phyloP scores from a whole-genome alignment of 441 rosid species.

The Eruca vesicaria region DNA sequence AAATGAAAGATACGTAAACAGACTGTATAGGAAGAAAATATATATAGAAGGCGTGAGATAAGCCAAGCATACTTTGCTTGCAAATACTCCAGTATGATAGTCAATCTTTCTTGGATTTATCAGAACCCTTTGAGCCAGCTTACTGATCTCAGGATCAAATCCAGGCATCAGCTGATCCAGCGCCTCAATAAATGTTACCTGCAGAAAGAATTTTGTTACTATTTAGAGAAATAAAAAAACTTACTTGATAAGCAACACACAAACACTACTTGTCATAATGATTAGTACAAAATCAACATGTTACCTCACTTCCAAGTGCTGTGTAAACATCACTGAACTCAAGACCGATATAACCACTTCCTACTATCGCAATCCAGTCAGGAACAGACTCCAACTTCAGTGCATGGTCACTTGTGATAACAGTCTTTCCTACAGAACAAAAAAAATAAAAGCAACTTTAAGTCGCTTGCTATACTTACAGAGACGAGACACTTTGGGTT shows the following conservation, averaged over 20 bases:
- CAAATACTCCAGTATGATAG: slow-evolving; percentile 93
- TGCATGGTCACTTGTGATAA: slow-evolving; percentile 98
- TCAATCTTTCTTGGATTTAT: slow-evolving; percentile 94
- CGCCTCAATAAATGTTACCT: slow-evolving; percentile 97
- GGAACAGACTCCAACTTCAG: slow-evolving; percentile 92
- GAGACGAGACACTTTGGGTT: neutral
- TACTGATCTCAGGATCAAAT: slow-evolving; percentile 98
- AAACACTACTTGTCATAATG: neutral
- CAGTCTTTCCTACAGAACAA: slow-evolving; percentile 80
- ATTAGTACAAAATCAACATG: neutral
- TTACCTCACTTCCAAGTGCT: slow-evolving; percentile 98
- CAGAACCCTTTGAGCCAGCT: slow-evolving; percentile 92
- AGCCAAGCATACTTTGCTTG: slow-evolving; percentile 63
- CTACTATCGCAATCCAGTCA: slow-evolving; percentile 96
- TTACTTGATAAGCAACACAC: neutral
- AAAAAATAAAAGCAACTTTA: slow-evolving; percentile 13
- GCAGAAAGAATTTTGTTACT: neutral
- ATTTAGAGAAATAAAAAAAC: neutral
- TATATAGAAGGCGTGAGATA: neutral
- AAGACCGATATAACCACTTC: slow-evolving; percentile 98
- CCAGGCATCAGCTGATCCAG: slow-evolving; percentile 99
- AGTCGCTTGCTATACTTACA: neutral
- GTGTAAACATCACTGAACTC: slow-evolving; percentile 99
- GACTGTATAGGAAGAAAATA: neutral
- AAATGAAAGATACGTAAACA: neutral